Conservation (phyloP, 257 asterid genomes). For the Capsicum rhomboideum region DNA sequence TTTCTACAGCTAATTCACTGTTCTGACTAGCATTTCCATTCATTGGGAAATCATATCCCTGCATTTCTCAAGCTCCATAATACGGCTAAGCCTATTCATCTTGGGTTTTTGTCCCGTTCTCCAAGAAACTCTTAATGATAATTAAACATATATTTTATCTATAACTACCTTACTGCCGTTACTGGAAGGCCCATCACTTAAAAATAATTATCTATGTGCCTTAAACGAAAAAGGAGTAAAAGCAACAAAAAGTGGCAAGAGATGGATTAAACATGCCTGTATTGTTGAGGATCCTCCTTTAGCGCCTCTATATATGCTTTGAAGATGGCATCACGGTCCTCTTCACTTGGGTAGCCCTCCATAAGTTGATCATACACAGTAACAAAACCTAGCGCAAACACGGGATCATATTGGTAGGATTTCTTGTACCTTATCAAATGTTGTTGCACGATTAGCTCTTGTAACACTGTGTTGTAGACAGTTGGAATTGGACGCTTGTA, state of each 20-base stretch:
- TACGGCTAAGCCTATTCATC: background rate
- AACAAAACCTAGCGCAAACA: constrained; percentile 89
- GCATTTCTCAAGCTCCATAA: background rate
- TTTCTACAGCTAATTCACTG: background rate
- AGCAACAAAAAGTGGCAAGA: background rate
- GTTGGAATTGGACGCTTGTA: constrained; percentile 92
- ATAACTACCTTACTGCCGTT: background rate
- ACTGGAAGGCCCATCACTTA: background rate
- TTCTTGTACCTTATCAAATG: constrained; percentile 81
- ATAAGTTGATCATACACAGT: constrained; percentile 86
- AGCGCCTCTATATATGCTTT: constrained; percentile 72
- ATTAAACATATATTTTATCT: background rate
- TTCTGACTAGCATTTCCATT: background rate
- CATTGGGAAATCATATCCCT: background rate
- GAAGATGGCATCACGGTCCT: constrained; percentile 76
- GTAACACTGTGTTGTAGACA: constrained; percentile 74
- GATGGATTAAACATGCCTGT: constrained; percentile 41
- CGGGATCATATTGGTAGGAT: constrained; percentile 76
- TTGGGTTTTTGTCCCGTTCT: background rate
- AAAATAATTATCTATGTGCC: background rate
- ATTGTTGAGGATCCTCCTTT: constrained; percentile 80
- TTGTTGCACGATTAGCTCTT: constrained; percentile 89
- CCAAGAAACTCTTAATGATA: background rate
- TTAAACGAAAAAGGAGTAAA: background rate
- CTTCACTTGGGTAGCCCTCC: constrained; percentile 87